Base-by-base conservation (phyloP, 2,329 filamentous ascomycete species). In the Diaporthe citrichinensis region DNA sequence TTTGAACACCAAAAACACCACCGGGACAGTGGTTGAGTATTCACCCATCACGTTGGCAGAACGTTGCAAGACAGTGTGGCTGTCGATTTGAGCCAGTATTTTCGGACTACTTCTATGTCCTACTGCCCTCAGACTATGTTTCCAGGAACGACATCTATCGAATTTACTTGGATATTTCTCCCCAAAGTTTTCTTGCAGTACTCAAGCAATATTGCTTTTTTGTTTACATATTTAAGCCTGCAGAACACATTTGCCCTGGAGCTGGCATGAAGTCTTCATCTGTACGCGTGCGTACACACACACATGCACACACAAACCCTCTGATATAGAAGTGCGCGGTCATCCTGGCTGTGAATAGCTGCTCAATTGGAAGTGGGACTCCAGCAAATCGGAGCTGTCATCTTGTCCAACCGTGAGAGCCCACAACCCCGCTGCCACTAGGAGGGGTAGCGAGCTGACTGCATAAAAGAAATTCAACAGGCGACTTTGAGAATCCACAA, bases 371-470 rank as follows among this genome's bases (percentile, higher is more conserved):
- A 34, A 15, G 28, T 49, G 28, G 17, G 20, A 49, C 28, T 34
- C 8, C 3, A 49, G 28, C 17, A 53, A 68, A 51, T 51, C 65
- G 46, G 46, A 53, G 46, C 14, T 53, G 46, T 53, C 34, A 53
- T 53, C 9, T 46, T 53, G n/a, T 68, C 14, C n/a, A 17, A 28
- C 49, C 49, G 8, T 12, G 46, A 6, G 1, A 28, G 34, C 15
- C 46, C 46, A 53, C n/a, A 28, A 68, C 46, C 31, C 65, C 65
- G 9, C 31, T 31, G 31, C 28, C 34, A 25, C 23, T 31, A 53
- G n/a, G 65, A 68, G 65, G 46, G 31, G 31, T 53, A 53, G 14
- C n/a, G 25, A 68, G 46, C 34, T 68, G 65, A 68, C 46, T 41
- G 46, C 65, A 55, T 53, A 25, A 68, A 39, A 17, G 15, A 25